Base-by-base conservation (phyloP, 2,329 filamentous ascomycete genomes). In the Aaosphaeria arxii region DNA sequence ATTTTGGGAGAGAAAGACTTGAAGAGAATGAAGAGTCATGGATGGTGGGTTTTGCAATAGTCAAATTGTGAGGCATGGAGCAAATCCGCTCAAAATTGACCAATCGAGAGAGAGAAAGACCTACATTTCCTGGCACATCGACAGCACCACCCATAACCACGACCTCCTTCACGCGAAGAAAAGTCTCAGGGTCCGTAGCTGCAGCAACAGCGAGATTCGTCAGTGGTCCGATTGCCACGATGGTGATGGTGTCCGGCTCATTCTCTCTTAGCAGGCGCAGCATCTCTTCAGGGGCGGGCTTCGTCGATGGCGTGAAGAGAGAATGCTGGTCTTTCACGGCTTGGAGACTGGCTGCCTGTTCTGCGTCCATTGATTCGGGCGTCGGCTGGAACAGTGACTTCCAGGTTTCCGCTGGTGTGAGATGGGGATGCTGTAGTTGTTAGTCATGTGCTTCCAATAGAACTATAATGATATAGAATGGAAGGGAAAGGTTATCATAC, bases 111-210 rank as follows among this genome's bases (percentile, higher is more conserved):
- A 41, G 38, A 41, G 30, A 29, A 40, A 36, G 6, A 59, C 61
- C 62, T 69, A 78, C 75, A 70, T 99, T 99, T 58, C 94, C 94
- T 44, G 85, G 80, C 40, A 84, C 74, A 50, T 88, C 79, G 46
- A 99, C 81, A 28, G 89, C 86, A 50, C 94, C 94, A 50, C 92
- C 94, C 94, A 99, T 99, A 42, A 96, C 88, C 4, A 96, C 86
- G 3, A 99, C 81, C 71, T 97, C 91, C 69, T 95, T 95, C 43
- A 85, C 89, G 40, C 85, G 84, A 47, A 99, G 78, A 70, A 99
- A 96, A 0, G 91, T 86, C 70, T 92, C 89, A 0, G 91, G 86
- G 58, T 97, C 92, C 62, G 90, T 84, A 11, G 90, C 85, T 3
- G 94, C 91, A 3, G 94, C 94, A 29, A 95, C 72, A 1, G 94